Evolutionary conservation across 257 asterid species (phyloP).

Genomic region (Solanum bulbocastanum): DNA sequence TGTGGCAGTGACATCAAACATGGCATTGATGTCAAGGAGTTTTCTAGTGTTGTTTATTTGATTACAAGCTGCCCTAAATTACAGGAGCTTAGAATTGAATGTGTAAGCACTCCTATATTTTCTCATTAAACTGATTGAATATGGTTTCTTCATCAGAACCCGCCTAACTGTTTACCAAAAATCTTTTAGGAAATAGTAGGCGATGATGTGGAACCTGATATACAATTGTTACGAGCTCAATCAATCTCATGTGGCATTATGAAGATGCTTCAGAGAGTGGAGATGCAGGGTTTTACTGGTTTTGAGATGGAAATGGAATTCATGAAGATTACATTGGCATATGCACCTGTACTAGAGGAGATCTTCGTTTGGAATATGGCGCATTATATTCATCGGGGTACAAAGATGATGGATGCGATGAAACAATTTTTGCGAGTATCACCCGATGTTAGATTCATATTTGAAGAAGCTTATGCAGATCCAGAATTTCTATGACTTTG

Average conservation of each 20-base stretch:
- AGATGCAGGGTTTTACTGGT: not conserved
- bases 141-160: not conserved
- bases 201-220: constrained; percentile 31
- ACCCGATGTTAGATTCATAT: constrained; percentile 26
- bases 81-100: constrained; percentile 34
- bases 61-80: constrained; percentile 45
- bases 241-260: constrained; percentile 18
- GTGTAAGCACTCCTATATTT: not conserved
- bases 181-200: not conserved
- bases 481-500: not conserved
- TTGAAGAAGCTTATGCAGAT: not conserved
- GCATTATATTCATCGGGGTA: constrained; percentile 22
- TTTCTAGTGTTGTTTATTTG: constrained; percentile 43
- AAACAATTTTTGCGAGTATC: constrained; percentile 39
- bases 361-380: constrained; percentile 28
- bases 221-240: constrained; percentile 38
- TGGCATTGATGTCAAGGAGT: constrained; percentile 33
- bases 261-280: constrained; percentile 28
- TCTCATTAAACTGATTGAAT: not conserved
- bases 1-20: too few species aligned
- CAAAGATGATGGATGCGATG: constrained; percentile 35
- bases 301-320: constrained; percentile 50
- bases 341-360: constrained; percentile 42
- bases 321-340: constrained; percentile 39
- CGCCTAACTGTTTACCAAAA: not conserved